Evolutionary conservation across 2,329 filamentous ascomycete species (phyloP), one percentile per base, ranked within the genome.

Genomic region (Neobulgaria alba): DNA sequence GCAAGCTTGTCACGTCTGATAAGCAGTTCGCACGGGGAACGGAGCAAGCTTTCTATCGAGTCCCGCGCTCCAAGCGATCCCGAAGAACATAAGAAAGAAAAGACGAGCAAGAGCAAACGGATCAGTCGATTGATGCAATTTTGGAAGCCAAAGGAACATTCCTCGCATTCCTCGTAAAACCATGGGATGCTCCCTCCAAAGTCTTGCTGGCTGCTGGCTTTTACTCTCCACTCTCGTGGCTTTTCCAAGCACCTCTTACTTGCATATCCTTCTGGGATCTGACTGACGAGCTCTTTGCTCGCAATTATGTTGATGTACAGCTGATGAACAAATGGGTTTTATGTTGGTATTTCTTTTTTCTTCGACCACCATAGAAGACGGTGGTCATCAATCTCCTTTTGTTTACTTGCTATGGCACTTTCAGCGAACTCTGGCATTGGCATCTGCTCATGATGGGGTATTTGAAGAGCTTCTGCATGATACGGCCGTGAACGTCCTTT

Each of bases 71-170:
- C 49, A 3, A 67, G 70, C 4, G 55, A 67, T 46, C 67, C 63
- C 30, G 71, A 79, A n/a, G 56, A 64, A 0, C 74, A 76, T 21
- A 76, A 74, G 55, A 74, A 71, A 42, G 66, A 66, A 52, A 78
- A 77, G 58, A 56, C 53, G 17, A 85, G 80, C 67, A 83, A 79
- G 59, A 68, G 76, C 29, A 84, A 79, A 58, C 73, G 82, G 20
- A 63, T 88, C 29, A 82, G 84, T 58, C 80, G 82, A 38, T 71
- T 88, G 66, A 78, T 87, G 71, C 78, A 82, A 53, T 89, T 89
- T 60, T 89, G 82, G 82, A 85, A 82, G 62, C 51, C 56, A 2
- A 57, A 53, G 35, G 49, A 55, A 12, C 19, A 39, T 4, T 21
- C 45, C 31, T 41, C 41, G 16, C 19, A 39, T 4, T 21, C 45